Conservation (phyloP, 768 basidiomycete genomes). For the Leccinum ochraceum region DNA sequence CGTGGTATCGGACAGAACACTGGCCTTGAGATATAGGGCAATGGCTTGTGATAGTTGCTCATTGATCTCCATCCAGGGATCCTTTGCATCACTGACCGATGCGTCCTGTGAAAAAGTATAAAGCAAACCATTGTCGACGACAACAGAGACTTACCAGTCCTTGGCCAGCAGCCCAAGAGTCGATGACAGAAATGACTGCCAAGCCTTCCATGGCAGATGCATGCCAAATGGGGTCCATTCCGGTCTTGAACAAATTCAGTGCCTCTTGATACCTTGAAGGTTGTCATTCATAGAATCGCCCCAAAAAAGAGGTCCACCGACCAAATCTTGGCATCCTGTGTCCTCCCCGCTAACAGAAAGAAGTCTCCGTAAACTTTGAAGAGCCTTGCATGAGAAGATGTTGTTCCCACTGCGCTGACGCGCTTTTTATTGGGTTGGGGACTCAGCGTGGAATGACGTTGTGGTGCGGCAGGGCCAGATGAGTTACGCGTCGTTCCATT, state of each 20-base stretch:
- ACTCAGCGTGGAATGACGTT: slow-evolving; percentile 55
- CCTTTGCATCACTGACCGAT: slow-evolving; percentile 51
- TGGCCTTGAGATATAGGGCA: slow-evolving; percentile 58
- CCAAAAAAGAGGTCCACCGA: slow-evolving; percentile 37
- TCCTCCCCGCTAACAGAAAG: slow-evolving; percentile 84
- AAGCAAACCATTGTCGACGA: slow-evolving; percentile 1
- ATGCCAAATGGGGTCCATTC: slow-evolving; percentile 85
- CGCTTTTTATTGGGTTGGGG: slow-evolving; percentile 56
- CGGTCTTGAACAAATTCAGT: slow-evolving; percentile 67
- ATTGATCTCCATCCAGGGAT: slow-evolving; percentile 74
- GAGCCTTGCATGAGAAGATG: slow-evolving; percentile 81
- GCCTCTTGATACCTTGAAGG: slow-evolving; percentile 81
- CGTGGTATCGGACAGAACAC: slow-evolving; percentile 51
- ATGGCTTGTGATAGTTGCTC: slow-evolving; percentile 72
- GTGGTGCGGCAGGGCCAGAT: slow-evolving; percentile 36
- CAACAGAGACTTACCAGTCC: slow-evolving; percentile 55
- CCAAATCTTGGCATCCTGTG: slow-evolving; percentile 81
- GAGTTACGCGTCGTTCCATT: slow-evolving; percentile 55
- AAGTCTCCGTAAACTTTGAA: slow-evolving; percentile 89
- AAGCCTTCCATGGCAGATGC: slow-evolving; percentile 86
- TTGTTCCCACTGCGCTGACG: slow-evolving; percentile 59
- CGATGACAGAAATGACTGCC: slow-evolving; percentile 75
- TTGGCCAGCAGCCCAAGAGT: slow-evolving; percentile 80
- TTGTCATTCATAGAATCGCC: slow-evolving; percentile 18
- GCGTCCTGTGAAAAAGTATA: slow-evolving; percentile 47